Evolutionary conservation across 2,329 filamentous ascomycete species (phyloP), one percentile per base, ranked within the genome.

Genomic region (Setomelanomma holmii): DNA sequence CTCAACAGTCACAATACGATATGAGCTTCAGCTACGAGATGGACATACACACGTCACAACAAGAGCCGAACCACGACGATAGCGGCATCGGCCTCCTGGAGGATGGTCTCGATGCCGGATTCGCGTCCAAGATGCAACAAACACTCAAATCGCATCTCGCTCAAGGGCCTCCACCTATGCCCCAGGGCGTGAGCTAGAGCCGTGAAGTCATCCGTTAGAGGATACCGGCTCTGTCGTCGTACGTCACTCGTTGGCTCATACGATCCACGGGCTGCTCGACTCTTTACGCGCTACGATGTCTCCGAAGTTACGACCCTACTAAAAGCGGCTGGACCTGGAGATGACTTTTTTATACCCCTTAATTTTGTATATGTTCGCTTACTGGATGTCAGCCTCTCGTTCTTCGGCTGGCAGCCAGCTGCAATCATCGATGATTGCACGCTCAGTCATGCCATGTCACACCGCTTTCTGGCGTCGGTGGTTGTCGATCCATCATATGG

Each of bases 71-170:
- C 45, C 69, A 67, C 44, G 70, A 74, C 43, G 72, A 75, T 46
- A 73, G 69, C 52, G 70, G 68, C 16, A 73, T 73, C 27, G 67
- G 63, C 42, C 64, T 71, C 16, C 60, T 72, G 5, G 70, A 74
- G 30, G 71, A 75, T 24, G 60, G 64, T n/a, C 66, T 73, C 30
- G 71, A 74, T 17, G 63, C 68, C 12, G 74, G 72, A 40, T 72
- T 72, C 44, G 60, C 64, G 21, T 53, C 60, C 10, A 59, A 56
- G 21, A 59, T 68, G 56, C 59, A 60, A 34, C 60, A 59, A 34
- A 47, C 52, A 5, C 52, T 60, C 36, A 65, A 65, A 44, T 53
- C 60, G 20, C 66, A 67, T 39, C 62, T 66, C 40, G 51, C 61
- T 16, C 64, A 63, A 40, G 48, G 60, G 16, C 58, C 57, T 16